phyloP scores from a whole-genome alignment of 192 early-diverging fungal species.

The Cetraspora pellucida region DNA sequence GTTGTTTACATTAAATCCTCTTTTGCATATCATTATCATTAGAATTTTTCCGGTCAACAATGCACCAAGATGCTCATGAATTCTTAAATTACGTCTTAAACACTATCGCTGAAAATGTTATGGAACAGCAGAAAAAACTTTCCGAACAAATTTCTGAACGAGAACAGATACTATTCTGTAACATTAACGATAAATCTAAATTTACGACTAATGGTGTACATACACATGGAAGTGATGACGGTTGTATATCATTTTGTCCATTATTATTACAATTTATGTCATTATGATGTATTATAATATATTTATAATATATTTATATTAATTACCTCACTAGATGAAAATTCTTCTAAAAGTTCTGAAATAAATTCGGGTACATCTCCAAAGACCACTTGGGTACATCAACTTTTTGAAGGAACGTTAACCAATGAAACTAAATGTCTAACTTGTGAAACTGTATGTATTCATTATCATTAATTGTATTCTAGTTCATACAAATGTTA shows the following conservation, averaged over 20 bases:
- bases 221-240: slow-evolving; percentile 18
- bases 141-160: slow-evolving; percentile 21
- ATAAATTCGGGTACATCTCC: slow-evolving; percentile 35
- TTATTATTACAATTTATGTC: neutral
- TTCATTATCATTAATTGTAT: neutral
- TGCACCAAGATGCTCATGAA: slow-evolving; percentile 99
- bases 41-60: slow-evolving; percentile 91
- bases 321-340: slow-evolving; percentile 35
- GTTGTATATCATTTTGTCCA: slow-evolving; percentile 3
- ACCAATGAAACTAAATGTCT: slow-evolving; percentile 98
- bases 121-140: slow-evolving; percentile 63
- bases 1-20: neutral
- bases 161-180: neutral
- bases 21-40: slow-evolving; percentile 20
- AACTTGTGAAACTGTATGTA: slow-evolving; percentile 86
- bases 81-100: slow-evolving; percentile 95
- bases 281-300: neutral
- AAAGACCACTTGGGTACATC: slow-evolving; percentile 88
- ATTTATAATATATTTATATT: slow-evolving; percentile 21
- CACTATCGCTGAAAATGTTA: slow-evolving; percentile 85
- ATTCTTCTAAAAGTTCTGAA: slow-evolving; percentile 43
- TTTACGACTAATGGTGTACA: slow-evolving; percentile 31
- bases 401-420: slow-evolving; percentile 90
- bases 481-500: neutral
- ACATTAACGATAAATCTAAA: slow-evolving; percentile 4